Evolutionary conservation across 1,284 basidiomycete species (phyloP).

Genomic region (Pseudozyma flocculosa): DNA sequence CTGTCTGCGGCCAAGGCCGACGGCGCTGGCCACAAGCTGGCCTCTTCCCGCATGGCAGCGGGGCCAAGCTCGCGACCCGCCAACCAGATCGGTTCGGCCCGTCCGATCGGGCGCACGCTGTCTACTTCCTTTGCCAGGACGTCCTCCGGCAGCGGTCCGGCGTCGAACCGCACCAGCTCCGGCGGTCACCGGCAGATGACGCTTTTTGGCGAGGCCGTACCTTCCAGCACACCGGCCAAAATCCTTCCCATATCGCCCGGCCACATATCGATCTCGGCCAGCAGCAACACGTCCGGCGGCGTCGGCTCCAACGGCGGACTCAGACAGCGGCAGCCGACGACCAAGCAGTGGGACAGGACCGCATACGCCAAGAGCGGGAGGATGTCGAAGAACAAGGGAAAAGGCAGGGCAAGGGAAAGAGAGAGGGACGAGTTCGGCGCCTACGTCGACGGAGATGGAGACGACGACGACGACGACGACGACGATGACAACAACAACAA

Average conservation of each 20-base stretch:
- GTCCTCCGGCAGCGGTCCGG: background rate
- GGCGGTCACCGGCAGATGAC: too few species aligned
- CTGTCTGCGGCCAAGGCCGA: background rate
- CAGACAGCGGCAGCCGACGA: background rate
- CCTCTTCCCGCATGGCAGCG: too few species aligned
- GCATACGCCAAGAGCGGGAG: constrained; percentile 27
- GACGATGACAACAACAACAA: too few species aligned
- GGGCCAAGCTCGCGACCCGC: background rate
- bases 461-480: constrained; percentile 8
- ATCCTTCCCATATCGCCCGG: too few species aligned
- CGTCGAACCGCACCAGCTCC: too few species aligned
- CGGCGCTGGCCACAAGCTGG: too few species aligned
- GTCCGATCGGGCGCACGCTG: background rate
- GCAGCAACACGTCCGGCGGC: too few species aligned
- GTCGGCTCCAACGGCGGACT: too few species aligned
- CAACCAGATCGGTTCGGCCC: too few species aligned
- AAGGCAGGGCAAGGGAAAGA: constrained; percentile 7
- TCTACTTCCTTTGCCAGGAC: background rate
- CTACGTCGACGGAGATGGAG: constrained; percentile 20
- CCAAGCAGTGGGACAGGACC: constrained; percentile 38
- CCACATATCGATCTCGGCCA: too few species aligned
- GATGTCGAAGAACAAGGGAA: background rate
- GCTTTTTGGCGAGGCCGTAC: too few species aligned
- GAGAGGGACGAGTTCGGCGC: constrained; percentile 9
- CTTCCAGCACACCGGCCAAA: too few species aligned